Conservation (phyloP, 345 rosid genomes). For the Gossypium longicalyx region DNA sequence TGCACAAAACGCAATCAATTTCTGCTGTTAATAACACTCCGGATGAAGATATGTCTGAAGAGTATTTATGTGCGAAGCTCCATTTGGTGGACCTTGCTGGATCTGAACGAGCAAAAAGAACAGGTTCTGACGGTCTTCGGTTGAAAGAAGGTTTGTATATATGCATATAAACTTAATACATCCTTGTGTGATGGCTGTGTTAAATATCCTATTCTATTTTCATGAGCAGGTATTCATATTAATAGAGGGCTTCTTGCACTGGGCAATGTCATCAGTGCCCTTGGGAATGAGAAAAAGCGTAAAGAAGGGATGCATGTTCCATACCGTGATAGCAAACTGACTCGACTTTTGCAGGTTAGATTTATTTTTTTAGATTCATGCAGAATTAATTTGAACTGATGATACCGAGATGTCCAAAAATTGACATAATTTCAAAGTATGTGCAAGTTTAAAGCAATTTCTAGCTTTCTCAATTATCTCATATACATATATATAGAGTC, state of each 20-base stretch:
- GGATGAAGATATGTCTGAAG: neutral
- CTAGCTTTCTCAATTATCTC: constrained; percentile 8
- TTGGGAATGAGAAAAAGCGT: constrained; percentile 80
- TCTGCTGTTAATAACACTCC: neutral
- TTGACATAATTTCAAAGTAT: neutral
- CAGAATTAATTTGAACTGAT: neutral
- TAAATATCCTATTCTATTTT: constrained; percentile 16
- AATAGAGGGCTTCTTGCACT: constrained; percentile 86
- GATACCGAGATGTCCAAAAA: constrained; percentile 8
- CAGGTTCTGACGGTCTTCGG: constrained; percentile 78
- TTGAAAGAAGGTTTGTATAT: constrained; percentile 62
- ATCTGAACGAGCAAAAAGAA: constrained; percentile 82
- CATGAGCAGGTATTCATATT: constrained; percentile 63
- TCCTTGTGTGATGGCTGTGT: constrained; percentile 5
- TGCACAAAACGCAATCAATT: neutral
- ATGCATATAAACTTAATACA: constrained; percentile 12
- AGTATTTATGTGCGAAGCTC: neutral
- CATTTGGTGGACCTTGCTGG: constrained; percentile 61
- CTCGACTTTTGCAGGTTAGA: constrained; percentile 72
- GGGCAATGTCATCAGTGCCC: constrained; percentile 84
- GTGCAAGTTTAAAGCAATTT: neutral
- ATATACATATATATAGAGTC: neutral
- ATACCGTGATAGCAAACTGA: constrained; percentile 81
- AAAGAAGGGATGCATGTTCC: constrained; percentile 84
- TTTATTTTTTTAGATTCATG: neutral